Conservation (phyloP, 495 filamentous ascomycete genomes). For the Penicillium riverlandense region DNA sequence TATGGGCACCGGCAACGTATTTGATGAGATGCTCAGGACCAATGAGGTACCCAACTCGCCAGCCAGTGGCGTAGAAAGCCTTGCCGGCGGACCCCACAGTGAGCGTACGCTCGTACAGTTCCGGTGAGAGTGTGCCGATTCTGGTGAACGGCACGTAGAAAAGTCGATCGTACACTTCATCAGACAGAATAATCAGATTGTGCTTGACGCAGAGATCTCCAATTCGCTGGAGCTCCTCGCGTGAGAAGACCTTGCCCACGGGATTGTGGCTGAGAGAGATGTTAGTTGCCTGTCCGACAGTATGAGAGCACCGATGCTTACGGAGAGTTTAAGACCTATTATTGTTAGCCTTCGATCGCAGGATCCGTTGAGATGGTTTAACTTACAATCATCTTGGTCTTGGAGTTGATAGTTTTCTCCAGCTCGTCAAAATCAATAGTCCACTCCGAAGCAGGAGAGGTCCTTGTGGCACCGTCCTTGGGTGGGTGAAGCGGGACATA, state of each 20-base stretch:
- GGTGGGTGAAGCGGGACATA: conserved; percentile 93
- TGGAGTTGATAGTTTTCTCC: conserved; percentile 74
- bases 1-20: conserved; percentile 87
- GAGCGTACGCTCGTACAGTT: conserved; percentile 78
- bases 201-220: conserved; percentile 88
- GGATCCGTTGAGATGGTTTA: background rate
- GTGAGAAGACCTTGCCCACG: conserved; percentile 88
- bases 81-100: conserved; percentile 95
- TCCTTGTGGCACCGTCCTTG: conserved; percentile 69
- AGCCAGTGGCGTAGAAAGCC: conserved; percentile 96
- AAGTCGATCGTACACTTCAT: conserved; percentile 93
- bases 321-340: conserved; percentile 38
- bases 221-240: conserved; percentile 74
- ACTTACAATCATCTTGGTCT: conserved; percentile 91
- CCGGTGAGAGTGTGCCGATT: conserved; percentile 79
- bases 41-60: conserved; percentile 94
- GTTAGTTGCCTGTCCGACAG: conserved; percentile 1
- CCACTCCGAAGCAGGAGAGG: conserved; percentile 83
- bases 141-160: conserved; percentile 93
- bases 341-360: conserved; percentile 3
- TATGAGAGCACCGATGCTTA: conserved; percentile 10
- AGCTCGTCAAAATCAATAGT: conserved; percentile 74
- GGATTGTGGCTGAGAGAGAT: conserved; percentile 75
- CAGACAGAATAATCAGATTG: conserved; percentile 90
- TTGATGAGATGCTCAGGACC: conserved; percentile 84